Percentiles rank a stretch among this genome's conserved stretches.
Conservation (phyloP, 768 basidiomycete species). For the Mrakia frigida region DNA sequence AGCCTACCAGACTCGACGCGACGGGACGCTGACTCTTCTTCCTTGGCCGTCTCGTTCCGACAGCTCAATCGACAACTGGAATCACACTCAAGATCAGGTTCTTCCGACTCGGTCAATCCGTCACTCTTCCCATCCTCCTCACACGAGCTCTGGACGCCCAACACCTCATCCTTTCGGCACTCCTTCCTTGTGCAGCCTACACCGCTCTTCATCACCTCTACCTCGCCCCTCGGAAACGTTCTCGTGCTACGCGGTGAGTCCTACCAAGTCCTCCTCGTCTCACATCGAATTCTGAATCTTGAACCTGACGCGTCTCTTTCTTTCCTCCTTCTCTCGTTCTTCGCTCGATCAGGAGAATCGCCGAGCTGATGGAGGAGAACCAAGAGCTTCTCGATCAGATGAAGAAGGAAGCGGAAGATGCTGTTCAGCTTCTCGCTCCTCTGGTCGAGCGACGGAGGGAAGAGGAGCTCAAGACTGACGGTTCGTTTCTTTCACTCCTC, state of each 20-base stretch:
- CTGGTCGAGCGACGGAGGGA: conserved; percentile 57
- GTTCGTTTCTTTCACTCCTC: conserved; percentile 50
- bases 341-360: conserved; percentile 55
- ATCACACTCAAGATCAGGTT: conserved; percentile 39
- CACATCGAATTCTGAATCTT: not conserved
- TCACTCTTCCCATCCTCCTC: conserved; percentile 43
- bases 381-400: conserved; percentile 62
- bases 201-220: conserved; percentile 44
- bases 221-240: conserved; percentile 41
- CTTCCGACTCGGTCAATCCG: conserved; percentile 44
- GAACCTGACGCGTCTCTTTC: conserved; percentile 38
- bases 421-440: conserved; percentile 60
- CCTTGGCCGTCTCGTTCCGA: not conserved
- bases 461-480: conserved; percentile 59
- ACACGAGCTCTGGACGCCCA: conserved; percentile 41
- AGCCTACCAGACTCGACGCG: not conserved
- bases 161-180: conserved; percentile 40
- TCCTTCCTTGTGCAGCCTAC: conserved; percentile 43
- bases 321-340: conserved; percentile 22
- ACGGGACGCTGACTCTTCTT: not conserved
- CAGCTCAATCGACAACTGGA: conserved; percentile 32
- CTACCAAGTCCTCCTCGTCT: too few species aligned
- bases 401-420: conserved; percentile 61
- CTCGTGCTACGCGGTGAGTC: conserved; percentile 40
- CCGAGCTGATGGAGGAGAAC: conserved; percentile 57